Percentiles rank a stretch among this genome's conserved stretches.
phyloP scores from a whole-genome alignment of 768 basidiomycete genomes.

The Russula vinacea region DNA sequence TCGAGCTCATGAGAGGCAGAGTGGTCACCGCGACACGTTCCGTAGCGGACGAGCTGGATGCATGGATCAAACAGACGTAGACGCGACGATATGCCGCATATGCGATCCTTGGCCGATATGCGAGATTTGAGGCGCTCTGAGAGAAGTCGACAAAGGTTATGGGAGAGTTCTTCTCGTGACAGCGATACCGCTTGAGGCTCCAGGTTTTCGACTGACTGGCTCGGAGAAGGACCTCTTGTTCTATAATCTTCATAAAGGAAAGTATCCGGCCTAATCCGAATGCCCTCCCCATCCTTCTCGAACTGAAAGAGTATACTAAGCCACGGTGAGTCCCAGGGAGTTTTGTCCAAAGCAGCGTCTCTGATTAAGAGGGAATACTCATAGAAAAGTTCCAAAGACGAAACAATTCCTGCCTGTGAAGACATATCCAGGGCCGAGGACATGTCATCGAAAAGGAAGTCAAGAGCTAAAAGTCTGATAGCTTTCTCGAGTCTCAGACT shows the following conservation, averaged over 20 bases:
- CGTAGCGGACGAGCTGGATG: constrained; percentile 36
- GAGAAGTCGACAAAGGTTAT: neutral
- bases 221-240: neutral
- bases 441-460: constrained; percentile 22
- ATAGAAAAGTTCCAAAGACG: constrained; percentile 13
- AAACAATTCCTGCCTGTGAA: constrained; percentile 13
- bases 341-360: constrained; percentile 12
- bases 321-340: constrained; percentile 19
- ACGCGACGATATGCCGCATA: neutral
- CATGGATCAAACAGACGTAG: constrained; percentile 19
- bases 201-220: neutral
- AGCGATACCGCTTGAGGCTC: neutral
- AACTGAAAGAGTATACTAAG: constrained; percentile 19
- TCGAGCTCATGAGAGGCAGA: constrained; percentile 39
- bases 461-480: constrained; percentile 17
- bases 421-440: constrained; percentile 14
- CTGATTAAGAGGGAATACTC: constrained; percentile 20
- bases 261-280: constrained; percentile 8
- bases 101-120: neutral
- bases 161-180: constrained; percentile 8
- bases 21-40: constrained; percentile 38
- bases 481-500: neutral
- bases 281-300: constrained; percentile 6
- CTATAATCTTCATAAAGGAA: neutral
- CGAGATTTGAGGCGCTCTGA: constrained; percentile 14